Evolutionary conservation across 2,329 filamentous ascomycete species (phyloP).

Genomic region (Dactylonectria macrodidyma): DNA sequence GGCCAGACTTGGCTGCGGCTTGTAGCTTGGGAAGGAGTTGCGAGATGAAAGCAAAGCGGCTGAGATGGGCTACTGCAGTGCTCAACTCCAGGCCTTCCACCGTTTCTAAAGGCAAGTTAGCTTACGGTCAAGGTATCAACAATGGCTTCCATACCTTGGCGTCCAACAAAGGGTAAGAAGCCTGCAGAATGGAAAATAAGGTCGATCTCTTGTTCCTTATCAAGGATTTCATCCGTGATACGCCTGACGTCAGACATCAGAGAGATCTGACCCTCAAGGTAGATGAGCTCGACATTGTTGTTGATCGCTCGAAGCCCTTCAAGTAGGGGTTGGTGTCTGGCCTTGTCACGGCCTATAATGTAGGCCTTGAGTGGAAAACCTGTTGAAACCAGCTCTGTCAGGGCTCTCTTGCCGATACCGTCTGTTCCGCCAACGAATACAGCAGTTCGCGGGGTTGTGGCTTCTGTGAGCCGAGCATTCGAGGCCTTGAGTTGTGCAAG

Average conservation of each 20-base stretch:
- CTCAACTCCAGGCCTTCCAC: conserved; percentile 2
- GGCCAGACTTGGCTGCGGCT: neutral
- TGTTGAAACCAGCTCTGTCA: conserved; percentile 1
- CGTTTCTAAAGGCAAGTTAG: conserved; percentile 3
- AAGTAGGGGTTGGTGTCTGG: neutral
- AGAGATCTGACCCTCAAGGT: conserved; percentile 9
- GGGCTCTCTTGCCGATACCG: conserved; percentile 3
- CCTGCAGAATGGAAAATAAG: neutral
- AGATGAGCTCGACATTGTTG: neutral
- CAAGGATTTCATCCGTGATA: neutral
- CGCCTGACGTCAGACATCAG: neutral
- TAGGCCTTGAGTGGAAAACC: conserved; percentile 11
- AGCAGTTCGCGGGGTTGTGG: neutral
- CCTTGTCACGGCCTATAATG: conserved; percentile 8
- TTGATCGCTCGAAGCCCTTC: neutral
- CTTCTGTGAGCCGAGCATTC: neutral
- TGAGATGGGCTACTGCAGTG: neutral
- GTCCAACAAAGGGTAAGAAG: conserved; percentile 7
- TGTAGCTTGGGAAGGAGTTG: neutral
- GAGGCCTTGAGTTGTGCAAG: neutral
- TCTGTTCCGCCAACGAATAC: conserved; percentile 11
- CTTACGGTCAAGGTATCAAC: neutral
- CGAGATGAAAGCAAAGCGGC: neutral
- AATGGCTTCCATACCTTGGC: neutral
- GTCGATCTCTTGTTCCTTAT: neutral